Base-by-base conservation (phyloP, 78 protist genomes). In the Planoprotostelium fungivorum region DNA sequence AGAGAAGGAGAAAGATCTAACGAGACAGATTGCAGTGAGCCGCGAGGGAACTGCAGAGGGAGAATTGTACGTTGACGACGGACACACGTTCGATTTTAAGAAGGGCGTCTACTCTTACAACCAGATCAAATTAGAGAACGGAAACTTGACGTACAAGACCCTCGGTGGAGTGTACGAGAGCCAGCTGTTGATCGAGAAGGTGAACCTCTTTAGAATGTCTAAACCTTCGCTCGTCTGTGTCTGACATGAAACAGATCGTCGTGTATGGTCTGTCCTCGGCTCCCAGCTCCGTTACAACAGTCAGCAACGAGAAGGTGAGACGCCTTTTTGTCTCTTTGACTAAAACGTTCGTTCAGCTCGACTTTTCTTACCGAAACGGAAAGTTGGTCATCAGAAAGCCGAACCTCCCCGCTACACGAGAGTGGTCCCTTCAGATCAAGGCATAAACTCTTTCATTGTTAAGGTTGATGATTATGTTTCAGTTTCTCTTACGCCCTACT, bases 11-110 rank as follows among this genome's bases (percentile, higher is more conserved):
- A 92, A 96, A 29, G 91, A 91, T 25, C 1, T 39, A 16, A 87
- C 9, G 1, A 86, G 87, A 63, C 51, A 89, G 84, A 51, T 51
- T 51, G 73, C 16, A 16, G 73, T 89, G 36, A 9, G 1, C 16
- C 5, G 38, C 38, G 1, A 37, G 9, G 86, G 34, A 5, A 25
- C 5, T 0, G 98, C 98, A 5, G 0, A 0, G 1, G 98, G 99
- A 35, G 37, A 38, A 38, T 85, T 97, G 37, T 98, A 96, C 91
- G 28, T 96, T 29, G 99, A 97, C 87, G 98, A 96, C 84, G 95
- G 93, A 83, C 88, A 92, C 63, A 38, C 93, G 0, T 91, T 89
- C 83, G 91, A 89, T 73, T 93, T 94, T 90, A 28, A 29, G 83
- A 35, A 63, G 10, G 95, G 97, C 36, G 83, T 83, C n/a, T 95